Conservation (phyloP, 2,329 filamentous ascomycete genomes). For the Cadophora gregata region DNA sequence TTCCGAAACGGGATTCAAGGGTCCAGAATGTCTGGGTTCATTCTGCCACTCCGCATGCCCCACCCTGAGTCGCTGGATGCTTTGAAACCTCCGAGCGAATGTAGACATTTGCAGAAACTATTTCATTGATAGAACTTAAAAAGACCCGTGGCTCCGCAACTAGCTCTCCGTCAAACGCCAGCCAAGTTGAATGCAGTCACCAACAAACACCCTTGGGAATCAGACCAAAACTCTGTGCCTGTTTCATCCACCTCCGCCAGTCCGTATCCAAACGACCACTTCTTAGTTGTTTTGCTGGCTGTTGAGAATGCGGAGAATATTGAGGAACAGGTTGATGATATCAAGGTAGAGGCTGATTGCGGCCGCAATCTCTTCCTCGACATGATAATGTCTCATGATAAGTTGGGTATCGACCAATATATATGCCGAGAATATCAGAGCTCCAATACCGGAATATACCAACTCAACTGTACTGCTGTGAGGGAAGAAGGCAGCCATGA, state of each 20-base stretch:
- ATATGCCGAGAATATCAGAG: slow-evolving; percentile 91
- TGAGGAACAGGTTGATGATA: slow-evolving; percentile 95
- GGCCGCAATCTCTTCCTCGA: slow-evolving; percentile 97
- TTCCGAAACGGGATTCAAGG: neutral
- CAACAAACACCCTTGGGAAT: neutral
- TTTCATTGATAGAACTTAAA: neutral
- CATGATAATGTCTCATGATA: slow-evolving; percentile 93
- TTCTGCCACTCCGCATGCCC: neutral
- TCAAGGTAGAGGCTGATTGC: slow-evolving; percentile 95
- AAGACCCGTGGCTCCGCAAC: neutral
- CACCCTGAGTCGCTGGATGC: slow-evolving; percentile 2
- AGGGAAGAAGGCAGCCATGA: slow-evolving; percentile 91
- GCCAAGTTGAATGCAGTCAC: neutral
- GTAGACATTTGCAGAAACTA: neutral
- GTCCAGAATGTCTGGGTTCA: neutral
- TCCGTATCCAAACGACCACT: neutral
- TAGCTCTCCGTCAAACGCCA: neutral
- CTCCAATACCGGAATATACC: slow-evolving; percentile 80
- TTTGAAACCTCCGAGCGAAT: neutral
- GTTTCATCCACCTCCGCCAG: neutral
- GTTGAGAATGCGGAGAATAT: slow-evolving; percentile 94
- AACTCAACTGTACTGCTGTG: slow-evolving; percentile 82
- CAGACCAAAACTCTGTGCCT: neutral
- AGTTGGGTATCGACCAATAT: slow-evolving; percentile 97
- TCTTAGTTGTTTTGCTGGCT: slow-evolving; percentile 89